A percentile compares a stretch with the other conserved stretches of the same genome.
These are phyloP conservation scores for Lachancea thermotolerans DNA, from an alignment of 805 yeast species.

Conservation along the genomic window DNA sequence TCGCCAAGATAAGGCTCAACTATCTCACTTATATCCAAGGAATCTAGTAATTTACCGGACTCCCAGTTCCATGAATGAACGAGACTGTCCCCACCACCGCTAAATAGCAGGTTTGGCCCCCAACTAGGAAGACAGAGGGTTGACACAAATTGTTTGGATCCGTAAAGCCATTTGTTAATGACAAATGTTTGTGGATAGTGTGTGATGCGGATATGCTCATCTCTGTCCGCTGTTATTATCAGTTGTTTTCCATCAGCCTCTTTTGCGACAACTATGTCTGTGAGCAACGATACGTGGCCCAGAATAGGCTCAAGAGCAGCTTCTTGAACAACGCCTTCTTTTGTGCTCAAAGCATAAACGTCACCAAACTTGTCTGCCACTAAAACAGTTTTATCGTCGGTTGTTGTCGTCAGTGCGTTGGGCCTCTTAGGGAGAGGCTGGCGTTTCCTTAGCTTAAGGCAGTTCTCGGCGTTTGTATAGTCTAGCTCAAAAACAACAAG, in stretches of 20 bases:
- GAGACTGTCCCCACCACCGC: constrained; percentile 88
- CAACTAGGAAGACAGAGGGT: constrained; percentile 50
- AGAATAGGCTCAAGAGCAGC: constrained; percentile 58
- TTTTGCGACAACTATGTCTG: constrained; percentile 45
- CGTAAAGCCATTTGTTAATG: constrained; percentile 78
- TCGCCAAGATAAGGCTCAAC: constrained; percentile 43
- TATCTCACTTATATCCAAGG: constrained; percentile 41
- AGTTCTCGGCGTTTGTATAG: constrained; percentile 26
- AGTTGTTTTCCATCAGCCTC: constrained; percentile 36
- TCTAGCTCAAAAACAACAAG: constrained; percentile 50
- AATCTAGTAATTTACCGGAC: constrained; percentile 40
- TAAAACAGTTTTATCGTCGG: constrained; percentile 44
- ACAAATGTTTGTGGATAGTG: constrained; percentile 71
- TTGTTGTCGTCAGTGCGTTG: constrained; percentile 61
- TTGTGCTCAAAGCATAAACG: constrained; percentile 58
- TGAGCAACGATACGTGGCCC: constrained; percentile 96
- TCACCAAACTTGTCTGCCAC: constrained; percentile 97
- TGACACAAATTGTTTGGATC: constrained; percentile 80
- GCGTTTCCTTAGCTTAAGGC: constrained; percentile 51
- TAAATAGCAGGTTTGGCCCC: constrained; percentile 46
- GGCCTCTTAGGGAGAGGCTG: constrained; percentile 89
- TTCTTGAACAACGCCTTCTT: constrained; percentile 19
- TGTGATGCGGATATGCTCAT: constrained; percentile 87
- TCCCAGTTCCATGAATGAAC: constrained; percentile 79
- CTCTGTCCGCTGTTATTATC: constrained; percentile 82